Conservation (phyloP, 192 early-diverging fungal species). For the Lobosporangium transversale region DNA sequence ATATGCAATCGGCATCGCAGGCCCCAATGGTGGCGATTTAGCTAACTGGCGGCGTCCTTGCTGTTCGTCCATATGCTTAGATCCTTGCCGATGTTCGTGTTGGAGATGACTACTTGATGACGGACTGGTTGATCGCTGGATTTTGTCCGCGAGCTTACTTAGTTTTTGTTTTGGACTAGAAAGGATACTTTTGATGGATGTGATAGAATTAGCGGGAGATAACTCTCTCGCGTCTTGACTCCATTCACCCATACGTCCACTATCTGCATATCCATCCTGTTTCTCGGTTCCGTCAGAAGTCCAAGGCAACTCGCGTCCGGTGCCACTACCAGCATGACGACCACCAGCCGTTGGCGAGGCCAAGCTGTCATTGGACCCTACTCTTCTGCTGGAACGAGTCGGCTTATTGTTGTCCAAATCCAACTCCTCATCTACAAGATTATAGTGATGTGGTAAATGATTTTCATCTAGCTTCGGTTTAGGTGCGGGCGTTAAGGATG, state of each 20-base stretch:
- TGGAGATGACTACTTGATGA: slow-evolving; percentile 44
- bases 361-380: slow-evolving; percentile 33
- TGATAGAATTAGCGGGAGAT: slow-evolving; percentile 49
- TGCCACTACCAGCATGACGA: background rate
- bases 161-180: slow-evolving; percentile 39
- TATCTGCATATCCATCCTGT: slow-evolving; percentile 6
- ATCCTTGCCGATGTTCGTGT: slow-evolving; percentile 34
- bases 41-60: slow-evolving; percentile 25
- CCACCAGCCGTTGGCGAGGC: background rate
- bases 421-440: slow-evolving; percentile 49
- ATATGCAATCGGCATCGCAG: slow-evolving; percentile 55
- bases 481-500: slow-evolving; percentile 59
- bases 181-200: slow-evolving; percentile 32
- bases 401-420: slow-evolving; percentile 28
- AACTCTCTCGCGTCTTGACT: slow-evolving; percentile 20
- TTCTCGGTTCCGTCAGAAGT: slow-evolving; percentile 12
- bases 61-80: slow-evolving; percentile 31
- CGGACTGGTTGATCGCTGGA: slow-evolving; percentile 55
- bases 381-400: slow-evolving; percentile 7
- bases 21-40: slow-evolving; percentile 53
- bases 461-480: slow-evolving; percentile 50
- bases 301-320: slow-evolving; percentile 24
- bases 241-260: slow-evolving; percentile 36
- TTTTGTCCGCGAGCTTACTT: slow-evolving; percentile 46
- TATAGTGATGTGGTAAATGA: slow-evolving; percentile 54